These are phyloP conservation scores for Debaryomyces nepalensis DNA, from an alignment of 1,139 yeast species.

Conservation along the genomic window DNA sequence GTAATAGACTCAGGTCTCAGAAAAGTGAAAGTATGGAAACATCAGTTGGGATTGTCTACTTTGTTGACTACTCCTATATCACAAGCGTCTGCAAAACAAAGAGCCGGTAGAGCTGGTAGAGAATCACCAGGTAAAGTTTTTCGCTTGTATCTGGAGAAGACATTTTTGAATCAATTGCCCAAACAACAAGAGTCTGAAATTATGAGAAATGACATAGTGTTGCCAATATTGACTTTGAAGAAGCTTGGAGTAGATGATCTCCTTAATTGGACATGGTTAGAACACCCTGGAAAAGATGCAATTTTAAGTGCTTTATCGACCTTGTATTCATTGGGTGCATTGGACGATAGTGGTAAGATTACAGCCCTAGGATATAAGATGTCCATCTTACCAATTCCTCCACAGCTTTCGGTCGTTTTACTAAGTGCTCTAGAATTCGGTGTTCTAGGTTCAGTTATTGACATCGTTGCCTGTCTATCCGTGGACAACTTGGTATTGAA, in stretches of 20 bases:
- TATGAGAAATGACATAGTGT: slow-evolving; percentile 79
- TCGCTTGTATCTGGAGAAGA: slow-evolving; percentile 77
- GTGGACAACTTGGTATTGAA: slow-evolving; percentile 86
- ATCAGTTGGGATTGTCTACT: slow-evolving; percentile 87
- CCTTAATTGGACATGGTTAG: slow-evolving; percentile 89
- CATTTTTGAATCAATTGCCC: slow-evolving; percentile 59
- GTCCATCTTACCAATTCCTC: slow-evolving; percentile 89
- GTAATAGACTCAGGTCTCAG: slow-evolving; percentile 92
- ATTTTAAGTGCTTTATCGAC: slow-evolving; percentile 77
- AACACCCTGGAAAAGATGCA: slow-evolving; percentile 83
- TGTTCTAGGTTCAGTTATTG: slow-evolving; percentile 71
- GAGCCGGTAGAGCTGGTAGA: slow-evolving; percentile 99
- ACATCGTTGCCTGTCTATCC: slow-evolving; percentile 89
- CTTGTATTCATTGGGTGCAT: slow-evolving; percentile 77
- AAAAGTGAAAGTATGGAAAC: slow-evolving; percentile 94
- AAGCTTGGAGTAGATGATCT: slow-evolving; percentile 83
- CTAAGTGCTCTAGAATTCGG: slow-evolving; percentile 66
- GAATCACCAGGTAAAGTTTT: slow-evolving; percentile 88
- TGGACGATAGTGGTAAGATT: slow-evolving; percentile 74
- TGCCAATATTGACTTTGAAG: slow-evolving; percentile 83
- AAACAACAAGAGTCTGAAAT: slow-evolving; percentile 93
- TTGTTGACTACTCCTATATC: slow-evolving; percentile 90
- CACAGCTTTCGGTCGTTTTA: slow-evolving; percentile 88
- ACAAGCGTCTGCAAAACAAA: slow-evolving; percentile 91
- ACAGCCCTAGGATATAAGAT: slow-evolving; percentile 79